phyloP scores from a whole-genome alignment of 305 asterid species.

The Caryopteris hybrid region DNA sequence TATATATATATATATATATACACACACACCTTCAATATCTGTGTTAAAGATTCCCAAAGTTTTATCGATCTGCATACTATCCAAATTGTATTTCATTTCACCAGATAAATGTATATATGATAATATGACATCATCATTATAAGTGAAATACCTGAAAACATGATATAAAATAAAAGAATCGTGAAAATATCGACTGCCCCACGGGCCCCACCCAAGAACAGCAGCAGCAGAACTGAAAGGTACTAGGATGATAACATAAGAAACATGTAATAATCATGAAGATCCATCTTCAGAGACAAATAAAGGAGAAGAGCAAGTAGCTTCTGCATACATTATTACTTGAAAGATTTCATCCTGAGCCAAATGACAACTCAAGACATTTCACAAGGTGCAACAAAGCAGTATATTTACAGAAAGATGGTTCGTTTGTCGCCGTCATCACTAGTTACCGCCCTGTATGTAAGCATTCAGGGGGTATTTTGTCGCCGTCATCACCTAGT shows the following conservation, averaged over 20 bases:
- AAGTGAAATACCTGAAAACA: too few species aligned
- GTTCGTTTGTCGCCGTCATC: not conserved
- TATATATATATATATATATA: too few species aligned
- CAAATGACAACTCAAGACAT: slow-evolving; percentile 22
- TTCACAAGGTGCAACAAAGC: slow-evolving; percentile 13
- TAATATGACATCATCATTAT: too few species aligned
- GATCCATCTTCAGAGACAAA: not conserved
- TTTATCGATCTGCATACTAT: too few species aligned
- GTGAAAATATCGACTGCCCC: too few species aligned
- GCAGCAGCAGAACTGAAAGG: too few species aligned
- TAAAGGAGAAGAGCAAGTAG: slow-evolving; percentile 9
- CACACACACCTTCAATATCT: too few species aligned
- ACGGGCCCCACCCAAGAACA: not conserved
- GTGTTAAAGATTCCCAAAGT: too few species aligned
- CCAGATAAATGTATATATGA: too few species aligned
- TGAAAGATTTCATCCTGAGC: not conserved
- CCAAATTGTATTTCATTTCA: too few species aligned
- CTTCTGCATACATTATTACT: slow-evolving; percentile 20
- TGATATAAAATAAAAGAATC: too few species aligned
- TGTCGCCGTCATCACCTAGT: slow-evolving; percentile 51
- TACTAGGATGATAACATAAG: too few species aligned
- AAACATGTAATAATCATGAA: not conserved
- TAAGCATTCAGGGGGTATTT: slow-evolving; percentile 83
- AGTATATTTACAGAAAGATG: slow-evolving; percentile 34
- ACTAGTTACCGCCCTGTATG: slow-evolving; percentile 92